A percentile compares a stretch with the other conserved stretches of the same genome.
Conservation (phyloP, 305 asterid genomes). For the Fraxinus paxiana region DNA sequence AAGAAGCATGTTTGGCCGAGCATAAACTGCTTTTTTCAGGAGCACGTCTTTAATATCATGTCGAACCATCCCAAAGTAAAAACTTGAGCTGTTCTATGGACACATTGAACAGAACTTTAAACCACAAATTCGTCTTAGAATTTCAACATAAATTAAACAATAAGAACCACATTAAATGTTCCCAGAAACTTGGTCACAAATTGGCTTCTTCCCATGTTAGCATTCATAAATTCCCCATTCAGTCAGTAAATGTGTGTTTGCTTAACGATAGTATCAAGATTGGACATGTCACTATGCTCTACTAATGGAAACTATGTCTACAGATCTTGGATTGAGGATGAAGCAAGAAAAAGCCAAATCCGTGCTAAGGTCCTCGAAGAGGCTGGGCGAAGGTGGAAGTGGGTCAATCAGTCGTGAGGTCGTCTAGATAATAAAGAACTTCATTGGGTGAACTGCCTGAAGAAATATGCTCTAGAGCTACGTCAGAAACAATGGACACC, state of each 20-base stretch:
- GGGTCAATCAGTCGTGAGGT: conserved; percentile 51
- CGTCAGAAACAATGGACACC: not conserved
- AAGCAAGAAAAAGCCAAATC: conserved; percentile 72
- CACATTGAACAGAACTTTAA: not conserved
- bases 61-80: not conserved
- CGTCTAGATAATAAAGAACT: not conserved
- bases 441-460: conserved; percentile 3
- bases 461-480: not conserved
- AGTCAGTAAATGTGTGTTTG: conserved; percentile 1
- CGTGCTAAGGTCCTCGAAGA: conserved; percentile 76
- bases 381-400: conserved; percentile 87
- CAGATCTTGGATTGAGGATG: conserved; percentile 93
- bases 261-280: not conserved
- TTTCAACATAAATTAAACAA: not conserved
- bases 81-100: not conserved
- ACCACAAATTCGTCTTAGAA: not conserved
- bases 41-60: not conserved
- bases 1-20: not conserved
- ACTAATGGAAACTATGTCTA: conserved; percentile 10
- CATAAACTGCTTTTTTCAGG: not conserved
- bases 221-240: not conserved
- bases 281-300: not conserved
- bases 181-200: not conserved
- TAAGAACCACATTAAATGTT: not conserved
- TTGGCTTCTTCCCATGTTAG: not conserved